phyloP scores from a whole-genome alignment of 1,284 basidiomycete species.

The Chiua sp. region DNA sequence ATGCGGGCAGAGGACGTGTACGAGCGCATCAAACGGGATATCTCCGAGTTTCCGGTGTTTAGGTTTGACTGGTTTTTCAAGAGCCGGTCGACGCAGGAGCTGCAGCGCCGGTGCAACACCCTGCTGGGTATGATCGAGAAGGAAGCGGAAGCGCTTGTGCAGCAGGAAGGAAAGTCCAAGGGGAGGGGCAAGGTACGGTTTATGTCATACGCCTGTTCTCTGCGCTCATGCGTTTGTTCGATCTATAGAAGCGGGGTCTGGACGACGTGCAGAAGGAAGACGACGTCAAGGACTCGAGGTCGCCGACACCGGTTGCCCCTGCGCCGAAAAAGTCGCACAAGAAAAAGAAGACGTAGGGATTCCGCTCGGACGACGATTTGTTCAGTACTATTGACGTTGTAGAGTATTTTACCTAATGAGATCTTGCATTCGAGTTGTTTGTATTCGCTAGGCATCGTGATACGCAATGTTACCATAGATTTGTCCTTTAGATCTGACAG shows the following conservation, averaged over 20 bases:
- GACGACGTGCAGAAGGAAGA: conserved; percentile 68
- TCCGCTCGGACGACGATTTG: too few species aligned
- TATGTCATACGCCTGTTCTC: not conserved
- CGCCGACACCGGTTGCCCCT: conserved; percentile 54
- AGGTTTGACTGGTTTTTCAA: conserved; percentile 99
- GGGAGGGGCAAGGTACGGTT: conserved; percentile 65
- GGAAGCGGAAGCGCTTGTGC: conserved; percentile 72
- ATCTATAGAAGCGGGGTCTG: conserved; percentile 63
- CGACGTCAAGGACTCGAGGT: conserved; percentile 58
- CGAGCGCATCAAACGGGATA: conserved; percentile 96
- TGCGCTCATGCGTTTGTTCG: not conserved
- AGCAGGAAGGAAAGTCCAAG: conserved; percentile 70
- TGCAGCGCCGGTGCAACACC: conserved; percentile 90
- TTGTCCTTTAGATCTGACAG: too few species aligned
- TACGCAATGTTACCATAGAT: too few species aligned
- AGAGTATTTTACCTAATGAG: too few species aligned
- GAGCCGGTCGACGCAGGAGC: conserved; percentile 89
- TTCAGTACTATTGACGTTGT: too few species aligned
- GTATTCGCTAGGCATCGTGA: too few species aligned
- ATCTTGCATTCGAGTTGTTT: too few species aligned
- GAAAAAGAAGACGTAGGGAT: conserved; percentile 53
- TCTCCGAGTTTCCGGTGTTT: conserved; percentile 96
- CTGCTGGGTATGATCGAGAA: conserved; percentile 92
- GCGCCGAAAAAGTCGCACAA: conserved; percentile 56
- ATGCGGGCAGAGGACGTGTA: conserved; percentile 93